Evolutionary conservation across 2,329 filamentous ascomycete species (phyloP).

Genomic region (Hypoxylon rubiginosum): DNA sequence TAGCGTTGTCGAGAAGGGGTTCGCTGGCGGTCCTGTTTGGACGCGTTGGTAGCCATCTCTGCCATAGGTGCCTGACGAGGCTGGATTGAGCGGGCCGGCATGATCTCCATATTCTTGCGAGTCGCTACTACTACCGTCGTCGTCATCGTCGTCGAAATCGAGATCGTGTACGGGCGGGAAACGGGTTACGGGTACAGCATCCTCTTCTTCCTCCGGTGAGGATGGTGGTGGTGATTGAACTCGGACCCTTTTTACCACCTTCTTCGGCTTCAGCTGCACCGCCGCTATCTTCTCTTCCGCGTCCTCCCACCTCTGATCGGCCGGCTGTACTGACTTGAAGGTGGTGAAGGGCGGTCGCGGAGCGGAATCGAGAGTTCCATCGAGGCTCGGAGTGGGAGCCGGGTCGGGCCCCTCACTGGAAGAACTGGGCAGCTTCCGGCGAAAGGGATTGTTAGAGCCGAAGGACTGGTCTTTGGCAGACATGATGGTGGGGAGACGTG

Average conservation of each 20-base stretch:
- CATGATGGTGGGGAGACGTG: slow-evolving; percentile 49
- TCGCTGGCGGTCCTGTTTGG: slow-evolving; percentile 56
- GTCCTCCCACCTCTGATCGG: slow-evolving; percentile 48
- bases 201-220: slow-evolving; percentile 61
- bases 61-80: slow-evolving; percentile 31
- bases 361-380: slow-evolving; percentile 29
- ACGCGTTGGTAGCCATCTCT: slow-evolving; percentile 38
- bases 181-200: slow-evolving; percentile 54
- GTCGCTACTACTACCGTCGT: slow-evolving; percentile 41
- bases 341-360: slow-evolving; percentile 49
- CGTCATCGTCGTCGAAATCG: slow-evolving; percentile 43
- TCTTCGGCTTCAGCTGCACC: slow-evolving; percentile 55
- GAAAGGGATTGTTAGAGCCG: slow-evolving; percentile 67
- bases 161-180: slow-evolving; percentile 46
- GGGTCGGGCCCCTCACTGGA: slow-evolving; percentile 39
- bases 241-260: slow-evolving; percentile 75
- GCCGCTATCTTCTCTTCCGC: slow-evolving; percentile 50
- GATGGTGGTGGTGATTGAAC: slow-evolving; percentile 74
- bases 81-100: slow-evolving; percentile 45
- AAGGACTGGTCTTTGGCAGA: slow-evolving; percentile 53
- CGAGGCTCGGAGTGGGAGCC: slow-evolving; percentile 33
- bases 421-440: slow-evolving; percentile 56
- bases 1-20: slow-evolving; percentile 70
- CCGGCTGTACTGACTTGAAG: slow-evolving; percentile 52
- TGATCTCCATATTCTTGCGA: slow-evolving; percentile 48